Evolutionary conservation across 441 rosid species (phyloP).

Genomic region (Populus hybrid): DNA sequence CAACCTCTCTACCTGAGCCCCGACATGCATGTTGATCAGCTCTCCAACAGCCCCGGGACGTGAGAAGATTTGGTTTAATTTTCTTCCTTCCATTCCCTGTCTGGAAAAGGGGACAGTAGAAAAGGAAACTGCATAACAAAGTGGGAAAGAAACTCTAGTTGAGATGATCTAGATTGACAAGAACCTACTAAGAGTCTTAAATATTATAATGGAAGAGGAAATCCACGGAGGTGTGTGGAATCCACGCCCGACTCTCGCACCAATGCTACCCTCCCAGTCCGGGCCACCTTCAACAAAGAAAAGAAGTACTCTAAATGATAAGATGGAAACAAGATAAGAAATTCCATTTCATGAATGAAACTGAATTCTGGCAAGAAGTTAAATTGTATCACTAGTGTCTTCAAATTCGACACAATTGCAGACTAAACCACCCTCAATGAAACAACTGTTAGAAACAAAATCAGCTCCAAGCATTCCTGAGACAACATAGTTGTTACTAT

Average conservation of each 20-base stretch:
- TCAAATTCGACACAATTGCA: not conserved
- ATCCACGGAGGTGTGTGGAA: constrained; percentile 69
- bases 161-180: not conserved
- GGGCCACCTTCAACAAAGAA: constrained; percentile 52
- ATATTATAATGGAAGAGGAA: constrained; percentile 53
- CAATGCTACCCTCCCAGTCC: constrained; percentile 78
- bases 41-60: not conserved
- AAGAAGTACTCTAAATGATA: not conserved
- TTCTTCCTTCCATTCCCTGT: not conserved
- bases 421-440: not conserved
- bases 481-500: not conserved
- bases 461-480: not conserved
- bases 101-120: not conserved
- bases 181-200: not conserved
- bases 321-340: not conserved
- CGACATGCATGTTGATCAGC: not conserved
- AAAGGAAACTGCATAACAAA: not conserved
- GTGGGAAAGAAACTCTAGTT: not conserved
- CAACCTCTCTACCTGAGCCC: not conserved
- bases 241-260: constrained; percentile 83
- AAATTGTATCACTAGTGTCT: not conserved
- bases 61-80: not conserved
- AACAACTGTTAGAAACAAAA: not conserved
- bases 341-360: not conserved
- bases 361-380: not conserved